These are phyloP conservation scores for Isochrysis galbana DNA, from an alignment of 78 protist species.

Conservation along the genomic window DNA sequence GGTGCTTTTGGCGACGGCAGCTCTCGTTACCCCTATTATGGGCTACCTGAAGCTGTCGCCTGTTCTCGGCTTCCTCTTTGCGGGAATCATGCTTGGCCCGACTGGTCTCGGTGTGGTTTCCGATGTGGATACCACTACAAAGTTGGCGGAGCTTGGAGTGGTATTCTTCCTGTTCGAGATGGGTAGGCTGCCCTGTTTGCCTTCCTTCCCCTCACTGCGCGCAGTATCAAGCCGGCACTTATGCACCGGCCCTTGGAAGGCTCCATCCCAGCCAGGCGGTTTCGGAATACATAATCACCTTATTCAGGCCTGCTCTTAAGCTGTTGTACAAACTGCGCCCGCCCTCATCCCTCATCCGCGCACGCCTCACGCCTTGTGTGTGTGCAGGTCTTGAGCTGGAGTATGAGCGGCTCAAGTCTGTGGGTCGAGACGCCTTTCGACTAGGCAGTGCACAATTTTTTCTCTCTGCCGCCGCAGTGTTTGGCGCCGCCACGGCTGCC, in stretches of 20 bases:
- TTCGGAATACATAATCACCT: too few species aligned
- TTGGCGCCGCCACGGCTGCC: neutral
- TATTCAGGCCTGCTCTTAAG: too few species aligned
- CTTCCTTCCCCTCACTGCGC: too few species aligned
- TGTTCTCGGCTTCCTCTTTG: conserved; percentile 21
- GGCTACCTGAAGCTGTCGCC: neutral
- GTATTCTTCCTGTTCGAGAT: conserved; percentile 35
- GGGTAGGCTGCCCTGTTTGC: too few species aligned
- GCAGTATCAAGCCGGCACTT: too few species aligned
- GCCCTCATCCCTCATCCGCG: too few species aligned
- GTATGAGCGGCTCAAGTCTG: conserved; percentile 5
- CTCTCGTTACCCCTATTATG: conserved; percentile 1
- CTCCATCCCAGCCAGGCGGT: too few species aligned
- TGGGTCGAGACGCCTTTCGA: conserved; percentile 13
- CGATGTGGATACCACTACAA: neutral
- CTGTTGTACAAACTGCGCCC: too few species aligned
- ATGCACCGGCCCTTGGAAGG: too few species aligned
- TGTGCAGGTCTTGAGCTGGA: conserved; percentile 25
- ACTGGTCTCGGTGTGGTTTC: neutral
- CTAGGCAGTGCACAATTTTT: neutral
- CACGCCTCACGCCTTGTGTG: too few species aligned
- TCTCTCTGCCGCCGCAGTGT: neutral
- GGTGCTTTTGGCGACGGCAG: neutral
- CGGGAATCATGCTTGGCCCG: neutral
- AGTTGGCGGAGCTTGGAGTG: conserved; percentile 19